A percentile compares a stretch with the other conserved stretches of the same genome.
phyloP scores from a whole-genome alignment of 164 flowering plant species.

The Houttuynia cordata region DNA sequence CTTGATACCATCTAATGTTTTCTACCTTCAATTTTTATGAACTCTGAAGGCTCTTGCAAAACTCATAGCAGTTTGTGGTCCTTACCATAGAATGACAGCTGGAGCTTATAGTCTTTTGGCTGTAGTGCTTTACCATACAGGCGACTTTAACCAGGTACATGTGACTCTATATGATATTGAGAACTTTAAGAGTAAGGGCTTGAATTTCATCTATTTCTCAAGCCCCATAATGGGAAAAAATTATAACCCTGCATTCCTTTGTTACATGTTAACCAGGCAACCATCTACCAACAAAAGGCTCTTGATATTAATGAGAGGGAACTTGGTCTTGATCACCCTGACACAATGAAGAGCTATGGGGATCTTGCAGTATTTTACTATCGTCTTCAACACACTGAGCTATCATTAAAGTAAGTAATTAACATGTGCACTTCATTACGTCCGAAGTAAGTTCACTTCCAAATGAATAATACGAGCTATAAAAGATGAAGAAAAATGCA shows the following conservation, averaged over 20 bases:
- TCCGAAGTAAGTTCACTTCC: too few relatives aligned
- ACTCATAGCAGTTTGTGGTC: conserved; percentile 86
- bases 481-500: too few relatives aligned
- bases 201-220: too few relatives aligned
- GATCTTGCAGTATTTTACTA: conserved; percentile 94
- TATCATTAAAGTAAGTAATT: conserved; percentile 73
- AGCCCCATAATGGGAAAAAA: too few relatives aligned
- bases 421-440: too few relatives aligned
- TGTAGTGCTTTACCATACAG: conserved; percentile 95
- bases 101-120: conserved; percentile 97
- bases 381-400: conserved; percentile 86
- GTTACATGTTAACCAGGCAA: conserved; percentile 39
- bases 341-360: conserved; percentile 97
- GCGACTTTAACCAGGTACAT: conserved; percentile 88
- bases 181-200: too few relatives aligned
- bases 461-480: too few relatives aligned
- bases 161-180: too few relatives aligned
- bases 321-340: conserved; percentile 96
- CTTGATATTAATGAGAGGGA: conserved; percentile 95
- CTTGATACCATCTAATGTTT: too few relatives aligned
- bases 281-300: conserved; percentile 92
- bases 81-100: conserved; percentile 96
- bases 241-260: not conserved
- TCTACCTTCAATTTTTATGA: not conserved
- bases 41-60: conserved; percentile 73